phyloP scores from a whole-genome alignment of 2,329 filamentous ascomycete species.

The Aspergillus texensis region DNA sequence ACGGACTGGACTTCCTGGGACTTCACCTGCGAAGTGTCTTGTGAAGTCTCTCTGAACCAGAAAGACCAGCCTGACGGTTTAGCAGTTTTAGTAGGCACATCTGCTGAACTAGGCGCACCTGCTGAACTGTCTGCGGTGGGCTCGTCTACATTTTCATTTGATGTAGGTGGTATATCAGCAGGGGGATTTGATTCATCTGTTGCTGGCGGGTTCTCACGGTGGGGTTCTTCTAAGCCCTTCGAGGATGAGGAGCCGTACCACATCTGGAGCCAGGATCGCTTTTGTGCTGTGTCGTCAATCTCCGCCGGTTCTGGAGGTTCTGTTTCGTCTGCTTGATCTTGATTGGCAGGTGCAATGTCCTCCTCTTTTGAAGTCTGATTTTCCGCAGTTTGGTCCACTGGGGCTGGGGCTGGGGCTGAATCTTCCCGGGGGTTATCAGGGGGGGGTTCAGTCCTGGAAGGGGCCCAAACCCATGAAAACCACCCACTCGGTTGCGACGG shows the following conservation, averaged over 20 bases:
- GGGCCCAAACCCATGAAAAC: slow-evolving; percentile 43
- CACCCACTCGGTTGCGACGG: slow-evolving; percentile 32
- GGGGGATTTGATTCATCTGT: slow-evolving; percentile 17
- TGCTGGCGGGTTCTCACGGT: slow-evolving; percentile 17
- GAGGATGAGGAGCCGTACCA: slow-evolving; percentile 38
- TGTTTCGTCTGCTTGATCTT: slow-evolving; percentile 15
- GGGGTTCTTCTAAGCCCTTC: slow-evolving; percentile 29
- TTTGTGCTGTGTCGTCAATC: slow-evolving; percentile 30
- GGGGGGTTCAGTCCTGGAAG: slow-evolving; percentile 17
- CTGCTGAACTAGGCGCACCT: slow-evolving; percentile 25
- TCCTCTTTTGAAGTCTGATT: slow-evolving; percentile 19
- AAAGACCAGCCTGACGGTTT: slow-evolving; percentile 46
- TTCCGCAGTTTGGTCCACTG: slow-evolving; percentile 13
- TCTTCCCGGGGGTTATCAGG: slow-evolving; percentile 7
- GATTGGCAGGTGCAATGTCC: slow-evolving; percentile 9
- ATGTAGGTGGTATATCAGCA: slow-evolving; percentile 11
- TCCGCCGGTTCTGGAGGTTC: slow-evolving; percentile 16
- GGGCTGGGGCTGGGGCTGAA: slow-evolving; percentile 18
- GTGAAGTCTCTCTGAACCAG: slow-evolving; percentile 41
- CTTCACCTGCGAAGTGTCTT: slow-evolving; percentile 26
- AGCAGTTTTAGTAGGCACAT: slow-evolving; percentile 21
- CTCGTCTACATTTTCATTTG: slow-evolving; percentile 21
- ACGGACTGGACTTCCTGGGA: slow-evolving; percentile 30
- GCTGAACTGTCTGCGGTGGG: slow-evolving; percentile 22
- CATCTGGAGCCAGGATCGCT: slow-evolving; percentile 50